Percentiles rank a stretch among this genome's conserved stretches.
These are phyloP conservation scores for Aspergillus udagawae DNA, from an alignment of 2,329 filamentous ascomycete genomes.

Conservation along the genomic window DNA sequence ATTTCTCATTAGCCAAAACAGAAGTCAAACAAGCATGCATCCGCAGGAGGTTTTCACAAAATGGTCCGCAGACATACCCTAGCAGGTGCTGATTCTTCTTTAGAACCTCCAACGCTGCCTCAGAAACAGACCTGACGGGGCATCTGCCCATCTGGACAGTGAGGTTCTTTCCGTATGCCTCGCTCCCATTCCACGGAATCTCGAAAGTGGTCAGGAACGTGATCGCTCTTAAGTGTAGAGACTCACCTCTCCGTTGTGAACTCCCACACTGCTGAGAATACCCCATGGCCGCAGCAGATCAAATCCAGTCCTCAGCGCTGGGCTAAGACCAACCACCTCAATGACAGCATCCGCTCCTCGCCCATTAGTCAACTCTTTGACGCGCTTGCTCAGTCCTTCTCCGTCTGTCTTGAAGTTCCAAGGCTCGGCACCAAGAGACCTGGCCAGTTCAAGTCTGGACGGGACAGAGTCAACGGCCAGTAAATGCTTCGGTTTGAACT, in stretches of 20 bases:
- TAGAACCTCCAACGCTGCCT: slow-evolving; percentile 60
- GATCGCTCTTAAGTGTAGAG: neutral
- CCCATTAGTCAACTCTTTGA: slow-evolving; percentile 72
- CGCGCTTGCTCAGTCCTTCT: slow-evolving; percentile 61
- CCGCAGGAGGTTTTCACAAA: neutral
- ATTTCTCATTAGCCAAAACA: neutral
- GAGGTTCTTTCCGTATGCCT: slow-evolving; percentile 66
- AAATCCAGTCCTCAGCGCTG: slow-evolving; percentile 66
- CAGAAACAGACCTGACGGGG: slow-evolving; percentile 67
- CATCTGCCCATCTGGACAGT: slow-evolving; percentile 72
- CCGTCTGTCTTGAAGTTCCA: slow-evolving; percentile 71
- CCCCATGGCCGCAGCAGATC: slow-evolving; percentile 70
- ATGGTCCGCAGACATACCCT: slow-evolving; percentile 48
- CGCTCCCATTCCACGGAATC: slow-evolving; percentile 63
- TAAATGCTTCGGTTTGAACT: slow-evolving; percentile 69
- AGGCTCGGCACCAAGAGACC: slow-evolving; percentile 71
- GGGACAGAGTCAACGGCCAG: slow-evolving; percentile 77
- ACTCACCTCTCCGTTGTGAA: slow-evolving; percentile 67
- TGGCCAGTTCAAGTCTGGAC: slow-evolving; percentile 68
- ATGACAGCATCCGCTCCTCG: slow-evolving; percentile 82
- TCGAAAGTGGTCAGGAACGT: slow-evolving; percentile 30
- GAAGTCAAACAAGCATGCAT: neutral
- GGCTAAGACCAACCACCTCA: slow-evolving; percentile 68
- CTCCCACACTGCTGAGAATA: slow-evolving; percentile 69
- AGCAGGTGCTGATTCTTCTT: slow-evolving; percentile 64